Evolutionary conservation across 805 yeast species (phyloP).

Genomic region (Starmerella apicola): DNA sequence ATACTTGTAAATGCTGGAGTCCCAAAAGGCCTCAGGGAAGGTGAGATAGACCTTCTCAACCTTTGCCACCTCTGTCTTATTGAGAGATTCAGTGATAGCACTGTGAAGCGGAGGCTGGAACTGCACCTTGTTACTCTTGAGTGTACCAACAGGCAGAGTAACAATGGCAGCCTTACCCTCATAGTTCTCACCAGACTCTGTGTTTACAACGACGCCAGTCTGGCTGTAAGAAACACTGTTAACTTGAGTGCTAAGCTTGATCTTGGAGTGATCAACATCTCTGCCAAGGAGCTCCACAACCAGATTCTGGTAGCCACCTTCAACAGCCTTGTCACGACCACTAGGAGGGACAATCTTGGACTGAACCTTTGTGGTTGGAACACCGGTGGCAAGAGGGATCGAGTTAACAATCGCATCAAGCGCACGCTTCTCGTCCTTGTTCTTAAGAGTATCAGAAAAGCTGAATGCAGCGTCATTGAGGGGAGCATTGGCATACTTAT

Average conservation of each 20-base stretch:
- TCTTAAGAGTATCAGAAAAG: constrained; percentile 6
- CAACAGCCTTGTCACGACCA: constrained; percentile 22
- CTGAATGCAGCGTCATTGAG: constrained; percentile 12
- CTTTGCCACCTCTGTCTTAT: constrained; percentile 33
- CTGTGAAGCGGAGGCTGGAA: constrained; percentile 19
- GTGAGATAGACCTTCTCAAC: constrained; percentile 64
- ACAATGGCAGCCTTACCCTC: constrained; percentile 22
- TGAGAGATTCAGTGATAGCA: constrained; percentile 13
- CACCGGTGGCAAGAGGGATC: constrained; percentile 11
- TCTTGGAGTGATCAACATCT: constrained; percentile 14
- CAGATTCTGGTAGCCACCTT: constrained; percentile 18
- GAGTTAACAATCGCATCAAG: constrained; percentile 11
- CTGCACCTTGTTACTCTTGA: constrained; percentile 15
- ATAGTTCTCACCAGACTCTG: constrained; percentile 13
- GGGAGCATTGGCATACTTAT: constrained; percentile 10
- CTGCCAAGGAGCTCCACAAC: constrained; percentile 11
- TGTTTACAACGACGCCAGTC: constrained; percentile 16
- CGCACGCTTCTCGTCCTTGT: constrained; percentile 10
- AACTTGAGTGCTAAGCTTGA: constrained; percentile 16
- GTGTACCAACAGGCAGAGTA: constrained; percentile 20
- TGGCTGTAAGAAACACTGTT: constrained; percentile 8
- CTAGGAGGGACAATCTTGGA: constrained; percentile 9
- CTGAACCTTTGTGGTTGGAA: constrained; percentile 8
- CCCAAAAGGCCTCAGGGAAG: constrained; percentile 53
- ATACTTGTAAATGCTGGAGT: constrained; percentile 39